phyloP scores from a whole-genome alignment of 1,284 basidiomycete genomes.

The Sanghuangporus baumii region DNA sequence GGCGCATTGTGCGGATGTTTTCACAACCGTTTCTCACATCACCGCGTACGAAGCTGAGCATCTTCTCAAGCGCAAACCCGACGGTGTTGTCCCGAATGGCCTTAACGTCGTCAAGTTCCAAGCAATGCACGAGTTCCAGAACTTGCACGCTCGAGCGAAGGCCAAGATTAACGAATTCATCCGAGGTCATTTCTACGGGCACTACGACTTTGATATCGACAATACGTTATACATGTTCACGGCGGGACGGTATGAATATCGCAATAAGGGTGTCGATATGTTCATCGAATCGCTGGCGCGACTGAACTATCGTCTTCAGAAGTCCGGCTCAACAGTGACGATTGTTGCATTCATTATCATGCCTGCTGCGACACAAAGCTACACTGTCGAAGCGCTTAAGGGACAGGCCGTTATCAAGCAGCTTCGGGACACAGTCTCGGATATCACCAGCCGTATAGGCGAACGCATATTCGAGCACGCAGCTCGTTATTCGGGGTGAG shows the following conservation, averaged over 20 bases:
- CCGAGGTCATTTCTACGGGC: slow-evolving; percentile 96
- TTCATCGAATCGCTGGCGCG: slow-evolving; percentile 96
- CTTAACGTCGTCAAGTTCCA: slow-evolving; percentile 97
- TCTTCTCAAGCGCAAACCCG: slow-evolving; percentile 94
- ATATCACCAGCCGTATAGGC: slow-evolving; percentile 91
- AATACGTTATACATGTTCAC: slow-evolving; percentile 98
- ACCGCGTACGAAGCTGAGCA: slow-evolving; percentile 97
- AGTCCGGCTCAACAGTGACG: slow-evolving; percentile 73
- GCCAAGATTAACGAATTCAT: slow-evolving; percentile 98
- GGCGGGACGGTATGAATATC: slow-evolving; percentile 97
- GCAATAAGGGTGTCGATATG: slow-evolving; percentile 99
- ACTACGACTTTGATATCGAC: slow-evolving; percentile 93
- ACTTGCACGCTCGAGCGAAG: slow-evolving; percentile 88
- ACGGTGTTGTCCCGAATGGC: slow-evolving; percentile 97
- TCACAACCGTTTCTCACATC: slow-evolving; percentile 97
- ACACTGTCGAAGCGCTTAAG: slow-evolving; percentile 96
- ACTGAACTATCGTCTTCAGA: slow-evolving; percentile 85
- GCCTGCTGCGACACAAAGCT: slow-evolving; percentile 94
- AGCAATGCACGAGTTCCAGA: slow-evolving; percentile 97
- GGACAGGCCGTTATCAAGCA: slow-evolving; percentile 98
- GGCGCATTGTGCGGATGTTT: slow-evolving; percentile 94
- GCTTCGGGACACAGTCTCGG: slow-evolving; percentile 88
- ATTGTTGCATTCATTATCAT: slow-evolving; percentile 99
- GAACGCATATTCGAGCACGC: slow-evolving; percentile 91
- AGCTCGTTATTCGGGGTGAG: slow-evolving; percentile 83